Evolutionary conservation across 176 grass and related monocot species (phyloP), one percentile per base, ranked within the genome.

Genomic region (Aechmea fasciata): DNA sequence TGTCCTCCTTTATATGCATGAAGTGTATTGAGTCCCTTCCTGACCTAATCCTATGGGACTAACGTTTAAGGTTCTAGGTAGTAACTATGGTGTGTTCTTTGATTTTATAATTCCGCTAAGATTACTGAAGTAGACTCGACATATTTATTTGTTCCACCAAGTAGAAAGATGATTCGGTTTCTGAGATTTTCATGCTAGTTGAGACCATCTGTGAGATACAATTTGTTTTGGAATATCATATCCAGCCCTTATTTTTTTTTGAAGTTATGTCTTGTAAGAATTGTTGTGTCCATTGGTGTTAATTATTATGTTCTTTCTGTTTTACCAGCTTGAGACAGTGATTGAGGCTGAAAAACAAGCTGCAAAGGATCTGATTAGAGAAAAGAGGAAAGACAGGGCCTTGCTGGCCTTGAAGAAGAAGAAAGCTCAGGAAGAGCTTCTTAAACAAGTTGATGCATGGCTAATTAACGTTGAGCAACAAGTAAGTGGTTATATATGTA

Each of bases 391-490:
- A 75, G 94, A 93, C 28, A 87, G 94, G 81, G 94, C 94, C 69
- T 88, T 99, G 75, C 91, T 99, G 80, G 87, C 90, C 41, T 76
- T 99, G 64, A 99, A 88, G 80, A 99, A 99, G 84, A 93, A 99
- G 72, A 97, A 97, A 82, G 57, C 87, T 50, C 94, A 93, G 77
- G 94, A 90, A 82, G 95, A 94, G 65, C 66, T 93, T 11, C 52
- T 93, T 55, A 99, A 90, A 80, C 84, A 93, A 79, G 94, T 90
- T 80, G 89, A 99, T 83, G 82, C 77, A 81, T 99, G 86, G 86
- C 80, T 90, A 85, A 85, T 93, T 73, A 99, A 93, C 83, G 89
- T 99, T 67, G 94, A 99, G 66, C 84, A 93, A 51, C 89, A 93
- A 85, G 94, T 99, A 63, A 50, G 74, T 10, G n/a, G 25, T 18